These are phyloP conservation scores for Aspergillus sp. DNA, from an alignment of 2,329 filamentous ascomycete species.

Conservation along the genomic window DNA sequence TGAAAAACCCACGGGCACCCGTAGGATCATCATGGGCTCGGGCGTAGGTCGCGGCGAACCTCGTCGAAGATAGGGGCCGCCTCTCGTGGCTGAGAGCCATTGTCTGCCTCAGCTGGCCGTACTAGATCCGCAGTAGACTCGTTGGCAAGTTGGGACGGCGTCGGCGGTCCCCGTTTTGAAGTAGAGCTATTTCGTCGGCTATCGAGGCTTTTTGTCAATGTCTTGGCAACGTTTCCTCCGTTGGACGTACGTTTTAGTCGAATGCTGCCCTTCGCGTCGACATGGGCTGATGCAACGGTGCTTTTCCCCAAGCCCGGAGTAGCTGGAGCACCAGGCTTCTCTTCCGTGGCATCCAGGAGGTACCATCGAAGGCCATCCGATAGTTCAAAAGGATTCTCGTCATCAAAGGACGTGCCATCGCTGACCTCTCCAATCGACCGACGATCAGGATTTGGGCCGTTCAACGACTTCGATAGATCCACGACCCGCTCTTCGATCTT, in stretches of 20 bases:
- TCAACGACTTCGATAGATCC: slow-evolving; percentile 76
- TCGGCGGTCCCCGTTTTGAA: slow-evolving; percentile 64
- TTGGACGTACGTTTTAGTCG: slow-evolving; percentile 49
- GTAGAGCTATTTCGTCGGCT: slow-evolving; percentile 83
- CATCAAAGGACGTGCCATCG: slow-evolving; percentile 61
- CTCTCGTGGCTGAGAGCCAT: slow-evolving; percentile 30
- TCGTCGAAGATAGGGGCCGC: slow-evolving; percentile 40
- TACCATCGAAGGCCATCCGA: slow-evolving; percentile 96
- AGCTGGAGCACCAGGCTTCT: slow-evolving; percentile 86
- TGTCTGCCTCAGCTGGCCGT: slow-evolving; percentile 31
- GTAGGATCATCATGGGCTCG: slow-evolving; percentile 32
- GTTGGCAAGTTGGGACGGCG: slow-evolving; percentile 24
- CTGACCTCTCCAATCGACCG: slow-evolving; percentile 46
- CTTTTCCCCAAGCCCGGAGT: slow-evolving; percentile 88
- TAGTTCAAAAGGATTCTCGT: slow-evolving; percentile 95
- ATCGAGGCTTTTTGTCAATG: slow-evolving; percentile 81
- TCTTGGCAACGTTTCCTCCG: slow-evolving; percentile 71
- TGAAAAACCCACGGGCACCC: no score
- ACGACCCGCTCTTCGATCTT: slow-evolving; percentile 91
- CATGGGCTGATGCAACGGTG: slow-evolving; percentile 80
- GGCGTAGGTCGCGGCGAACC: slow-evolving; percentile 45
- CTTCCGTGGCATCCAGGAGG: slow-evolving; percentile 85
- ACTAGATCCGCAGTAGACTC: slow-evolving; percentile 33
- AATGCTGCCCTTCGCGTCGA: slow-evolving; percentile 74
- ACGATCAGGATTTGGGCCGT: slow-evolving; percentile 49